These are phyloP conservation scores for Ophiostoma sp. DNA, from an alignment of 2,329 filamentous ascomycete species.

Conservation along the genomic window DNA sequence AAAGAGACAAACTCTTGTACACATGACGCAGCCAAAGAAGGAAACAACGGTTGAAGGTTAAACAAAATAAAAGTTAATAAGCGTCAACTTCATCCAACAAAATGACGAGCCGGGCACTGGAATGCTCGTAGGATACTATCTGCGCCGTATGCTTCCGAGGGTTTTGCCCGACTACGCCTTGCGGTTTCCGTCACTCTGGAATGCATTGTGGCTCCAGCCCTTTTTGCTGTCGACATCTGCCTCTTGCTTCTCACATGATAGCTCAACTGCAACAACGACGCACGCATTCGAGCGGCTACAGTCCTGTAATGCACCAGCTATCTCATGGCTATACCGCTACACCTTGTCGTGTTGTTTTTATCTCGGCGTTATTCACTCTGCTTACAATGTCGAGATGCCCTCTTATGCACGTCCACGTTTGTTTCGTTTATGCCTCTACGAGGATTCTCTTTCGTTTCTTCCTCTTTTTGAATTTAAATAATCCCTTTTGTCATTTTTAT, in stretches of 20 bases:
- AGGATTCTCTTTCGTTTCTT: background rate
- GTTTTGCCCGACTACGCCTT: background rate
- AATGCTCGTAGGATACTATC: background rate
- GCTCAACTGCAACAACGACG: background rate
- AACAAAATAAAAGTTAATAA: background rate
- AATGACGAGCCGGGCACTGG: background rate
- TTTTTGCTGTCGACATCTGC: background rate
- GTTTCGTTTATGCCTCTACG: background rate
- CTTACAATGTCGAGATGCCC: background rate
- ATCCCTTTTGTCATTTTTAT: no score
- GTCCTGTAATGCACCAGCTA: background rate
- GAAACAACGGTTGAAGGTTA: background rate
- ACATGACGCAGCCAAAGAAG: background rate
- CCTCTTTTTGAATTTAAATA: background rate
- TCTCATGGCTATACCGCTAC: constrained; percentile 2
- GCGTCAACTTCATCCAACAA: background rate
- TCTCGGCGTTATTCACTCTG: background rate
- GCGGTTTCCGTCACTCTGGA: background rate
- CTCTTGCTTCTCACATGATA: background rate
- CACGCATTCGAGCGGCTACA: background rate
- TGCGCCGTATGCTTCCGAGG: background rate
- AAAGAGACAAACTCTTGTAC: no score
- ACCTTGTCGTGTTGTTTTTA: background rate
- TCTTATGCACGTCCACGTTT: background rate
- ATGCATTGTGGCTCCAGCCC: background rate